Evolutionary conservation across 345 rosid genomes (phyloP).

Genomic region (Brassica incana): DNA sequence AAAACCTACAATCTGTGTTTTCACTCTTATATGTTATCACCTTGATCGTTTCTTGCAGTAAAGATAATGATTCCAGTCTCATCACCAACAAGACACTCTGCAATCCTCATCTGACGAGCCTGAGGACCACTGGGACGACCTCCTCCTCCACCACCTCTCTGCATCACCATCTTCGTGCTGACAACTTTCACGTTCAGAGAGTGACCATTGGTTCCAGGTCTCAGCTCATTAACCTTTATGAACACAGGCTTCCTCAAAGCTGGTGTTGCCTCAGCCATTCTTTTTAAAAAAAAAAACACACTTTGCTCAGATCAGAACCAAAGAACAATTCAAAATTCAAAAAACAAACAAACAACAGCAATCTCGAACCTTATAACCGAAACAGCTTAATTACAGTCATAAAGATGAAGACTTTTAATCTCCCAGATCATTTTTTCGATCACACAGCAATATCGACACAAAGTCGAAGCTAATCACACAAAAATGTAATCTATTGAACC

Average conservation of each 20-base stretch:
- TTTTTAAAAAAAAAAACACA: background rate
- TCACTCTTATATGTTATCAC: no score
- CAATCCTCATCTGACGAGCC: slow-evolving; percentile 80
- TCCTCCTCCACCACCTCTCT: slow-evolving; percentile 39
- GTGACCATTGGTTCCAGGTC: slow-evolving; percentile 90
- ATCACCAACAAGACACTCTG: slow-evolving; percentile 92
- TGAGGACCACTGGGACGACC: slow-evolving; percentile 76
- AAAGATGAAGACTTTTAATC: background rate
- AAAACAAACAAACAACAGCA: background rate
- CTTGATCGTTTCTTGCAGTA: slow-evolving; percentile 88
- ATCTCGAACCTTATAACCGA: background rate
- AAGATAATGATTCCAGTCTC: slow-evolving; percentile 91
- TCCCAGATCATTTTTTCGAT: background rate
- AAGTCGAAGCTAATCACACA: slow-evolving; percentile 6
- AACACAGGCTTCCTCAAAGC: slow-evolving; percentile 87
- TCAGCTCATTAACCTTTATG: slow-evolving; percentile 85
- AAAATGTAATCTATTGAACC: background rate
- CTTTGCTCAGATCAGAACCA: slow-evolving; percentile 2
- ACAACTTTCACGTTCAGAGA: slow-evolving; percentile 77
- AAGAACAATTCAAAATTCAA: background rate
- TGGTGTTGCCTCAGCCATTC: slow-evolving; percentile 81
- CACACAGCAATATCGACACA: background rate
- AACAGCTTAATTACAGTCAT: slow-evolving; percentile 12
- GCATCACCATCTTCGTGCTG: slow-evolving; percentile 75
- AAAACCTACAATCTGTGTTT: background rate